Conservation (phyloP, 208 protist genomes). For the Giardia muris region DNA sequence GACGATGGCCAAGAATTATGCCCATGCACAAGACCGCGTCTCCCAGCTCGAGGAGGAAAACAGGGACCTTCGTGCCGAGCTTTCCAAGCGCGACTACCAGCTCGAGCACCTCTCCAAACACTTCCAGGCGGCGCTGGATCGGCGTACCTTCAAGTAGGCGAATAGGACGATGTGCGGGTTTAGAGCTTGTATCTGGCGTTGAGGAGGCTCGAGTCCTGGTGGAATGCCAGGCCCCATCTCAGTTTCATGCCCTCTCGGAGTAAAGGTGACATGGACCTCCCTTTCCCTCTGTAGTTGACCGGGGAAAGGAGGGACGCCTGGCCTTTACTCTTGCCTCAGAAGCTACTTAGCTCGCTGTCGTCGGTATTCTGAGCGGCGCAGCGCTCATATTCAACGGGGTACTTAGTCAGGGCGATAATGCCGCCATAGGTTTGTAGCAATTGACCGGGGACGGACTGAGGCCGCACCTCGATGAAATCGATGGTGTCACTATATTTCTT, state of each 20-base stretch:
- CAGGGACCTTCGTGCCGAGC: background rate
- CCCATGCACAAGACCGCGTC: background rate
- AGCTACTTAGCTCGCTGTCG: too few species aligned
- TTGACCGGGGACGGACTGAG: background rate
- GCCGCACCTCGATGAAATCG: background rate
- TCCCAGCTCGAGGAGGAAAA: background rate
- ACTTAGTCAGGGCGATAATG: background rate
- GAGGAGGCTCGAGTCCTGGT: too few species aligned
- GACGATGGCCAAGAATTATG: background rate
- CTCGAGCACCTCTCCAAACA: background rate
- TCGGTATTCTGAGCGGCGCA: background rate
- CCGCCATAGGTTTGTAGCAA: background rate
- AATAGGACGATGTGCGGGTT: too few species aligned
- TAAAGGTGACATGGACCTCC: too few species aligned
- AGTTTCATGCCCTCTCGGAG: too few species aligned
- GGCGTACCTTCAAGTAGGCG: too few species aligned
- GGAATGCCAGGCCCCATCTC: too few species aligned
- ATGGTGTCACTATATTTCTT: background rate
- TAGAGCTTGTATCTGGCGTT: too few species aligned
- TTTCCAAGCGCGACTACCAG: background rate
- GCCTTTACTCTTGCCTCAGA: too few species aligned
- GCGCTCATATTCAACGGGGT: background rate
- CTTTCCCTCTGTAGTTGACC: too few species aligned
- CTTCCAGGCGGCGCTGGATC: background rate
- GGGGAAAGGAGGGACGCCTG: too few species aligned